phyloP scores from a whole-genome alignment of 2,329 filamentous ascomycete genomes.

The Dactylonectria macrodidyma region DNA sequence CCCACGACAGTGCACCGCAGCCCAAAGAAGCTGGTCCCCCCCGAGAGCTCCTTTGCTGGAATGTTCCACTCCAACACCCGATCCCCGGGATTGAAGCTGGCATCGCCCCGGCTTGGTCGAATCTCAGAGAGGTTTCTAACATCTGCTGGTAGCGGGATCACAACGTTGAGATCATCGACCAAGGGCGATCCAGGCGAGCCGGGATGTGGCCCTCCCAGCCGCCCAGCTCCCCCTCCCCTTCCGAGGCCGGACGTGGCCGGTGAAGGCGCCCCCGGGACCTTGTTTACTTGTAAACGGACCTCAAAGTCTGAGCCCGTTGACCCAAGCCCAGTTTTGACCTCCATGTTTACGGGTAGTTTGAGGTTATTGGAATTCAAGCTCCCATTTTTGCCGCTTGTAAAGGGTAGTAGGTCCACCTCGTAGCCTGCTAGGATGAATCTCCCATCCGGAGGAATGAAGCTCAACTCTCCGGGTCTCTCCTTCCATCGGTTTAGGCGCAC shows the following conservation, averaged over 20 bases:
- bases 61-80: conserved; percentile 86
- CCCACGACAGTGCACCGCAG: conserved; percentile 88
- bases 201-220: conserved; percentile 59
- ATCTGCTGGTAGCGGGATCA: conserved; percentile 82
- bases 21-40: conserved; percentile 77
- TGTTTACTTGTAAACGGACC: conserved; percentile 81
- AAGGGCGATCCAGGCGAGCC: conserved; percentile 72
- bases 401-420: conserved; percentile 90
- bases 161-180: conserved; percentile 84
- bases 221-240: conserved; percentile 59
- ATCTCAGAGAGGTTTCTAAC: conserved; percentile 90
- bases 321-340: conserved; percentile 87
- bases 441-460: conserved; percentile 95
- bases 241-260: conserved; percentile 55
- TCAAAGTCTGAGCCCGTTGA: conserved; percentile 87
- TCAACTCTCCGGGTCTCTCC: conserved; percentile 90
- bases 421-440: conserved; percentile 95
- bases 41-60: conserved; percentile 80
- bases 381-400: conserved; percentile 71
- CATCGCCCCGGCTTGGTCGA: conserved; percentile 85
- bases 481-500: conserved; percentile 93
- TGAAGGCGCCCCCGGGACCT: conserved; percentile 67
- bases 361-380: conserved; percentile 73
- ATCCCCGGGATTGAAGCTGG: conserved; percentile 82
- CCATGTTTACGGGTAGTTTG: conserved; percentile 85